Evolutionary conservation across 108 stramenopile genomes (phyloP).

Genomic region (Nannochloropsis salina): DNA sequence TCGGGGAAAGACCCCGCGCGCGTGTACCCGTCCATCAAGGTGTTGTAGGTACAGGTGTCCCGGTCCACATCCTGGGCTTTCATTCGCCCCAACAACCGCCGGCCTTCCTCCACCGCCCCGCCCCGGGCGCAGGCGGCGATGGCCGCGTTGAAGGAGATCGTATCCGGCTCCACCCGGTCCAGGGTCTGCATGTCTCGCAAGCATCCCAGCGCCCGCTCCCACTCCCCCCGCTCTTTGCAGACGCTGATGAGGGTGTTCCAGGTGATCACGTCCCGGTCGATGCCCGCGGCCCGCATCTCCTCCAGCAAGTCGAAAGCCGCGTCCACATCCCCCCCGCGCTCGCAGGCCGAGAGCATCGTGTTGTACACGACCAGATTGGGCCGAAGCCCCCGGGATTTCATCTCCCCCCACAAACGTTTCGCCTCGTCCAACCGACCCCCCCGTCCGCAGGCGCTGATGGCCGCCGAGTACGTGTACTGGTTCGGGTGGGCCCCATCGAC

Average conservation of each 20-base stretch:
- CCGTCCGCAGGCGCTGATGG: not conserved
- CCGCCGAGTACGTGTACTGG: not conserved
- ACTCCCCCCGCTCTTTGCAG: not conserved
- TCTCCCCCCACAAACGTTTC: not conserved
- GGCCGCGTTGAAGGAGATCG: conserved; percentile 42
- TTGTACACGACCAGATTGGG: not conserved
- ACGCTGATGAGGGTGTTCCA: conserved; percentile 12
- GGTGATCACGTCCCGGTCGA: not conserved
- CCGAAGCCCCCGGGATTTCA: not conserved
- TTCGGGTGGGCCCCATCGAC: not conserved
- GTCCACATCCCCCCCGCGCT: not conserved
- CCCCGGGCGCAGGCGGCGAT: conserved; percentile 37
- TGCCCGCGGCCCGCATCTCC: not conserved
- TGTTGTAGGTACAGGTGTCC: conserved; percentile 5
- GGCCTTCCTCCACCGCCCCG: conserved; percentile 25
- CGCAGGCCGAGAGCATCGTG: not conserved
- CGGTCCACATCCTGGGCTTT: not conserved
- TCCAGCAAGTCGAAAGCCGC: not conserved
- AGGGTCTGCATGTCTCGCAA: not conserved
- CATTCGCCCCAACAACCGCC: conserved; percentile 23
- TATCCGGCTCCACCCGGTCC: not conserved
- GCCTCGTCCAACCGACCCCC: conserved; percentile 1
- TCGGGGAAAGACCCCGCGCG: not conserved
- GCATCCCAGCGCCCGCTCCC: not conserved
- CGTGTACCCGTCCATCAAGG: not conserved